Base-by-base conservation (phyloP, 2,329 filamentous ascomycete species). In the Byssoonygena ceratinophila region DNA sequence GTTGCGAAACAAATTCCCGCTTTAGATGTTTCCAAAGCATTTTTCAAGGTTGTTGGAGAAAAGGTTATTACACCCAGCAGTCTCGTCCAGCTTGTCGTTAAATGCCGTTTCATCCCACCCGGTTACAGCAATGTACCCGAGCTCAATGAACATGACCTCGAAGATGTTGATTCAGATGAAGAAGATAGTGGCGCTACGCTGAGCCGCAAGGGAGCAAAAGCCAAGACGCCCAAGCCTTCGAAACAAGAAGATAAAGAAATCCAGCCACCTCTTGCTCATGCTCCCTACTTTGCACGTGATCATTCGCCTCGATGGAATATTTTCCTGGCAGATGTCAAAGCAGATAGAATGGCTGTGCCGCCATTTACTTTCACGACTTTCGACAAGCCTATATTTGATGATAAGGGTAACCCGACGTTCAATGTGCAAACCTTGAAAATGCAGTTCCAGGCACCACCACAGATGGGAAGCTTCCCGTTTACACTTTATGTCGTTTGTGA, bases 41-140 rank as follows among this genome's bases (percentile, higher is more conserved):
- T 95, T 72, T 98, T 98, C 81, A 98, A 98, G 76, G 94, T 98
- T 43, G 84, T 88, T 49, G 92, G 92, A 65, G 94, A 98, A 72
- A 87, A 85, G 59, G 85, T 84, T 67, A 87, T 98, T 64, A 94
- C 91, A 29, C 90, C 92, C 5, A 87, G 85, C 54, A 94, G 89
- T 53, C 79, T 98, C 34, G 91, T 97, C 20, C 91, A 90, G 57
- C 83, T 98, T 27, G 88, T 98, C 48, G 82, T 98, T 66, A 98
- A 98, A 75, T 89, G 86, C 29, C 88, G 92, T 52, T 85, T 97
- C 64, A 83, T 97, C 45, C 92, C 92, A 4, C 90, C 92, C 3
- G 91, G 90, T 43, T 84, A 81, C 58, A 78, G 79, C 22, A 76
- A 85, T 50, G 75, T 95, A 5, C 89, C 92, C 3, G 74, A 79